These are phyloP conservation scores for Sherardia arvensis DNA, from an alignment of 257 asterid species.

Conservation along the genomic window DNA sequence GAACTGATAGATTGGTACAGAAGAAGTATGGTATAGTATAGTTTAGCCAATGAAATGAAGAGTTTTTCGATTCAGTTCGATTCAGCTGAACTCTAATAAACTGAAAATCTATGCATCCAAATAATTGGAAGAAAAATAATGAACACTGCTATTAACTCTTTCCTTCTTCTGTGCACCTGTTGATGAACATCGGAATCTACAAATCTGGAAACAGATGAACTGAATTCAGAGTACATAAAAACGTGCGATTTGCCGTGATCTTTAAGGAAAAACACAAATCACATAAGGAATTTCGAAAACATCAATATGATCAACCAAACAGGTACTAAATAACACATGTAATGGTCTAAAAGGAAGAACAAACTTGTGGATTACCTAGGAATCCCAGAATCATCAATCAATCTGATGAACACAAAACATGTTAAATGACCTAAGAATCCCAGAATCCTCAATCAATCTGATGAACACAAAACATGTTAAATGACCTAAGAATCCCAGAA, in stretches of 20 bases:
- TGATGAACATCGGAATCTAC: not conserved
- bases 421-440: no score
- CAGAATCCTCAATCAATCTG: no score
- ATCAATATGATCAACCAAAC: no score
- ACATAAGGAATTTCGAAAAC: no score
- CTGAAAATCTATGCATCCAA: not conserved
- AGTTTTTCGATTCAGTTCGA: not conserved
- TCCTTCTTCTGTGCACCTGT: slow-evolving; percentile 5
- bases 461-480: no score
- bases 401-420: no score
- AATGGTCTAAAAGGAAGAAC: not conserved
- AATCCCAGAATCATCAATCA: no score
- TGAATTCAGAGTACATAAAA: slow-evolving; percentile 9
- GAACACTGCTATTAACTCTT: not conserved
- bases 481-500: not conserved
- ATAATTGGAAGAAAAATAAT: not conserved
- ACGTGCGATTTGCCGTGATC: slow-evolving; percentile 8
- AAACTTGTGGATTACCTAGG: not conserved
- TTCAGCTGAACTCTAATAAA: not conserved
- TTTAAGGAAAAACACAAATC: not conserved
- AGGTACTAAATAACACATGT: no score
- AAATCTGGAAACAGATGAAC: slow-evolving; percentile 14
- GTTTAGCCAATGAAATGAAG: not conserved
- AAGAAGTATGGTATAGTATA: not conserved
- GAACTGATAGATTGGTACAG: not conserved